Evolutionary conservation across 306 rosid genomes (phyloP).

Genomic region (Quercus robur): DNA sequence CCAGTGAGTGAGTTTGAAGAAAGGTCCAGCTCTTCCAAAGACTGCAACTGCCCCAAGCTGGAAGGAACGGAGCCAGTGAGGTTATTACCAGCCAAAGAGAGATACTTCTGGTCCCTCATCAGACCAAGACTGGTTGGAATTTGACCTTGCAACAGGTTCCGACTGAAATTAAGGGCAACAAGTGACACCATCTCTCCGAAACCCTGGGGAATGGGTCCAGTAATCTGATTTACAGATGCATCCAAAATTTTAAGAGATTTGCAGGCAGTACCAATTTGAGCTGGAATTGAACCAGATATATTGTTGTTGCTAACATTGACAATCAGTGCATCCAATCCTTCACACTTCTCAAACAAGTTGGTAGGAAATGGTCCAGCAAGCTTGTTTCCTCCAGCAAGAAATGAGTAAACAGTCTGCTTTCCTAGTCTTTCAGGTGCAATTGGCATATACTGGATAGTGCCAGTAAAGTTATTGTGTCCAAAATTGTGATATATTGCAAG

Average conservation of each 20-base stretch:
- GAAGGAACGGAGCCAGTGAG: conserved; percentile 65
- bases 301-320: conserved; percentile 66
- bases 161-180: conserved; percentile 62
- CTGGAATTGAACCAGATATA: conserved; percentile 60
- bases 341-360: conserved; percentile 57
- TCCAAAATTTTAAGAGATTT: conserved; percentile 60
- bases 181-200: conserved; percentile 52
- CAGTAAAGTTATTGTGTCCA: conserved; percentile 55
- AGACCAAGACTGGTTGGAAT: conserved; percentile 64
- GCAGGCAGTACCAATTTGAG: conserved; percentile 47
- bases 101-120: conserved; percentile 49
- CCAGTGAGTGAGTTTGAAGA: conserved; percentile 72
- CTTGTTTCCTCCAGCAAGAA: conserved; percentile 66
- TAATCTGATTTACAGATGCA: conserved; percentile 65
- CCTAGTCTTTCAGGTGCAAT: conserved; percentile 54
- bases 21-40: conserved; percentile 71
- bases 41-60: conserved; percentile 56
- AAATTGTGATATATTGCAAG: conserved; percentile 63
- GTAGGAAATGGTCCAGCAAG: conserved; percentile 58
- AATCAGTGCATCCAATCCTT: conserved; percentile 48
- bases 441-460: conserved; percentile 51
- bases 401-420: conserved; percentile 40
- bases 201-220: conserved; percentile 50
- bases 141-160: conserved; percentile 56
- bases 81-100: conserved; percentile 67